phyloP scores from a whole-genome alignment of 208 protist species.

The Trypanosomatidae sp. region DNA sequence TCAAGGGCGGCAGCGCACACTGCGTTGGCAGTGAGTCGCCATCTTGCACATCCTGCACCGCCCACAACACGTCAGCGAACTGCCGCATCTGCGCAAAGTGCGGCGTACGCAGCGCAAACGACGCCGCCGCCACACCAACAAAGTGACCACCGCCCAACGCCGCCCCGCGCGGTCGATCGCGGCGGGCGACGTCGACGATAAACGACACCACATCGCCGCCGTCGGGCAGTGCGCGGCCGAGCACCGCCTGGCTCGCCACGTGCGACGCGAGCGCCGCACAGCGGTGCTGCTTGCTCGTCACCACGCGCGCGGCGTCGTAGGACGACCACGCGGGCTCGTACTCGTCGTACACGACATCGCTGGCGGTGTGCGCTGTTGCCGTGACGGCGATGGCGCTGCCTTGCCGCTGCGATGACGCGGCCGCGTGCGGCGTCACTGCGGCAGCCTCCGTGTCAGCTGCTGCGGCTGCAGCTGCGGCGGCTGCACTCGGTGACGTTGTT shows the following conservation, averaged over 20 bases:
- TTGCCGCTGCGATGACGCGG: too few species aligned
- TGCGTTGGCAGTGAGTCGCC: conserved; percentile 71
- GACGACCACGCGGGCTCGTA: conserved; percentile 52
- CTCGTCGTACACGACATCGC: too few species aligned
- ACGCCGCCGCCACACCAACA: conserved; percentile 50
- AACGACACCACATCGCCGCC: conserved; percentile 64
- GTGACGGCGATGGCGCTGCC: too few species aligned
- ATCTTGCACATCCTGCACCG: conserved; percentile 84
- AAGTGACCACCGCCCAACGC: conserved; percentile 80
- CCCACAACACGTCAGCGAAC: conserved; percentile 36
- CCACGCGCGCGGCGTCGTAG: conserved; percentile 35
- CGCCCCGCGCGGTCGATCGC: conserved; percentile 26
- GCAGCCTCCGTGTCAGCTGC: too few species aligned
- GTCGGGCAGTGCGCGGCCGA: conserved; percentile 52
- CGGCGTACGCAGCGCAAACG: conserved; percentile 28
- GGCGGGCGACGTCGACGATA: conserved; percentile 54
- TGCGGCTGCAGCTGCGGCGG: too few species aligned
- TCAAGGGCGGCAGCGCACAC: conserved; percentile 32
- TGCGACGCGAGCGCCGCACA: conserved; percentile 48
- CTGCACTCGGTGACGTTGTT: too few species aligned
- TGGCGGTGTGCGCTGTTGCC: too few species aligned
- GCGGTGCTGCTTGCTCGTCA: conserved; percentile 32
- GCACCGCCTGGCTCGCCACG: conserved; percentile 44
- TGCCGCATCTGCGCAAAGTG: conserved; percentile 47
- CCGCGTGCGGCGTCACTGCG: too few species aligned